These are phyloP conservation scores for Kwoniella botswanensis DNA, from an alignment of 768 basidiomycete species.

Conservation along the genomic window DNA sequence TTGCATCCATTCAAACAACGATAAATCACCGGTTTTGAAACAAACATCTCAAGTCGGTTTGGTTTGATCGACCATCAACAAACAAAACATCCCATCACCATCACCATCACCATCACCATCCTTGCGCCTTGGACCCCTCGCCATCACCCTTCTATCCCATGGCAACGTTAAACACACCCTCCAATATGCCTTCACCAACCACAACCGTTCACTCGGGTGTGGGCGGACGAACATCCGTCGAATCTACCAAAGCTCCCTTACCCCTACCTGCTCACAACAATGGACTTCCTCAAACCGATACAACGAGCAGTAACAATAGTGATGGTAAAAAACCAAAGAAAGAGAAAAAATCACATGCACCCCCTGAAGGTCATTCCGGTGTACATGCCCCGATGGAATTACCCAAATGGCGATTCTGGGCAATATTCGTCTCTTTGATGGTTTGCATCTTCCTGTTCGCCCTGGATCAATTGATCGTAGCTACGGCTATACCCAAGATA, in stretches of 20 bases:
- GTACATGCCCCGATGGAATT: slow-evolving; percentile 40
- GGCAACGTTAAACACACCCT: not conserved
- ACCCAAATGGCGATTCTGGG: slow-evolving; percentile 39
- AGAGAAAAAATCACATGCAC: slow-evolving; percentile 12
- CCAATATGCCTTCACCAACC: slow-evolving; percentile 26
- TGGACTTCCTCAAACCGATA: not conserved
- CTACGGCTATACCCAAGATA: slow-evolving; percentile 55
- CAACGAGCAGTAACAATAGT: slow-evolving; percentile 3
- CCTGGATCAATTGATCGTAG: slow-evolving; percentile 59
- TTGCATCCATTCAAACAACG: no score
- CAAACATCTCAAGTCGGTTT: no score
- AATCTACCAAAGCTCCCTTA: slow-evolving; percentile 5
- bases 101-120: not conserved
- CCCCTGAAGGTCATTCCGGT: slow-evolving; percentile 16
- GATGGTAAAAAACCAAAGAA: slow-evolving; percentile 3
- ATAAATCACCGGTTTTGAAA: no score
- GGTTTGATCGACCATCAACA: not conserved
- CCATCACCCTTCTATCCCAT: not conserved
- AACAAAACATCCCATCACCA: not conserved
- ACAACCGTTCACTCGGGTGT: slow-evolving; percentile 18
- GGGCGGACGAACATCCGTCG: not conserved
- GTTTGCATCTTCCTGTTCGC: slow-evolving; percentile 50
- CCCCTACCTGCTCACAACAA: not conserved
- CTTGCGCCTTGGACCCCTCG: no score
- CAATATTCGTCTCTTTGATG: slow-evolving; percentile 42